Conservation (phyloP, 1,139 yeast species). For the Blastobotrys proliferans region DNA sequence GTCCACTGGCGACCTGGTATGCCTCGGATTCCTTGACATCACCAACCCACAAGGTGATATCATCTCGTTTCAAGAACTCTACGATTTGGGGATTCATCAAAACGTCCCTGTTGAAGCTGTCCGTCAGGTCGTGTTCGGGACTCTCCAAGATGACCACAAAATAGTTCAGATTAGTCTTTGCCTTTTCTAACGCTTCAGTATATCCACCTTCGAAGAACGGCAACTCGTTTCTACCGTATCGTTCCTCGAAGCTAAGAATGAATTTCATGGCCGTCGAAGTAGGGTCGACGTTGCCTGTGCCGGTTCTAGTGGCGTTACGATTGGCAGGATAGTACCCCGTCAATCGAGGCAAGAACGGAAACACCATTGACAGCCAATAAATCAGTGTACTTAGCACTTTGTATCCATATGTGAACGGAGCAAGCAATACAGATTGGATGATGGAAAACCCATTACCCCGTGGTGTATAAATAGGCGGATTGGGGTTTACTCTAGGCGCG, state of each 20-base stretch:
- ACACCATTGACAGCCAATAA: constrained; percentile 31
- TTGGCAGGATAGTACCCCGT: constrained; percentile 38
- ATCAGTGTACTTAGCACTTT: constrained; percentile 30
- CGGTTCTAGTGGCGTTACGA: constrained; percentile 30
- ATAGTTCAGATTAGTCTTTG: constrained; percentile 65
- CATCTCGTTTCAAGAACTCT: constrained; percentile 46
- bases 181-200: constrained; percentile 65
- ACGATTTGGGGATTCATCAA: constrained; percentile 53
- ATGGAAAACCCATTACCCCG: constrained; percentile 25
- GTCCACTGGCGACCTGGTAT: constrained; percentile 73
- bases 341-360: constrained; percentile 36
- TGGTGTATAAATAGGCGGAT: constrained; percentile 22
- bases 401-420: constrained; percentile 34
- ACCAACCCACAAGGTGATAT: constrained; percentile 81
- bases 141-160: constrained; percentile 71
- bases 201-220: constrained; percentile 68
- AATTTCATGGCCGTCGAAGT: constrained; percentile 40
- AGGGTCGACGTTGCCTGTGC: constrained; percentile 38
- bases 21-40: constrained; percentile 78
- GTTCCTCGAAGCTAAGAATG: constrained; percentile 39
- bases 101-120: constrained; percentile 51
- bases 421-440: constrained; percentile 30
- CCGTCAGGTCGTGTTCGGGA: constrained; percentile 62
- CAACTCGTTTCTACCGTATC: constrained; percentile 28
- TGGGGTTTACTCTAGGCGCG: constrained; percentile 23